These are phyloP conservation scores for Microbotryum saponariae DNA, from an alignment of 1,284 basidiomycete genomes.

Conservation along the genomic window DNA sequence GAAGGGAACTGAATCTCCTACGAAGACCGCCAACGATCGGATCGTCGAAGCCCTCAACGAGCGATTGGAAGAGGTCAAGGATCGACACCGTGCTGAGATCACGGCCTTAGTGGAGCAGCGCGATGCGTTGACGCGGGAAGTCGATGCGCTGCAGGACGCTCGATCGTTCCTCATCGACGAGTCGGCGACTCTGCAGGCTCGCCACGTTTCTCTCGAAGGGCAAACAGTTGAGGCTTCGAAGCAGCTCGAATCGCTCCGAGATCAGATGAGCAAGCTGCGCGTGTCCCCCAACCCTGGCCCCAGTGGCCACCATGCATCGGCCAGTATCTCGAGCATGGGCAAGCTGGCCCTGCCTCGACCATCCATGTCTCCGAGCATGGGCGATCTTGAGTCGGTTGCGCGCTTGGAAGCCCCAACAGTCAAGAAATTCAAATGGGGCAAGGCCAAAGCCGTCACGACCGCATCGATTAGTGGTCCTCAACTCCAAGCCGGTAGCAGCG, in stretches of 20 bases:
- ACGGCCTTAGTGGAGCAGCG: constrained; percentile 73
- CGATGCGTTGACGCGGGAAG: constrained; percentile 70
- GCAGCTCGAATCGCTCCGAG: constrained; percentile 55
- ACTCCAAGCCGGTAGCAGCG: background rate
- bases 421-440: constrained; percentile 52
- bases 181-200: constrained; percentile 75
- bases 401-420: constrained; percentile 40
- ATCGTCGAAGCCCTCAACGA: constrained; percentile 51
- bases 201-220: constrained; percentile 86
- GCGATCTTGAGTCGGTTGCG: constrained; percentile 39
- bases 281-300: background rate
- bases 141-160: constrained; percentile 75
- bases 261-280: constrained; percentile 28
- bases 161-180: constrained; percentile 84
- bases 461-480: background rate
- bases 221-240: constrained; percentile 70
- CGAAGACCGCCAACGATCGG: constrained; percentile 14
- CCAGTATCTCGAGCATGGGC: constrained; percentile 8
- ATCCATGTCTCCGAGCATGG: constrained; percentile 18
- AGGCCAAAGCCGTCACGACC: constrained; percentile 36
- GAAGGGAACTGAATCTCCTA: constrained; percentile 41
- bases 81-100: constrained; percentile 78
- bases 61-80: constrained; percentile 82
- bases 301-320: constrained; percentile 33
- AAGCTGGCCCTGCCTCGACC: constrained; percentile 2